Evolutionary conservation across 805 yeast genomes (phyloP), one percentile per base, ranked within the genome.

Genomic region (Ascoidea tarda): DNA sequence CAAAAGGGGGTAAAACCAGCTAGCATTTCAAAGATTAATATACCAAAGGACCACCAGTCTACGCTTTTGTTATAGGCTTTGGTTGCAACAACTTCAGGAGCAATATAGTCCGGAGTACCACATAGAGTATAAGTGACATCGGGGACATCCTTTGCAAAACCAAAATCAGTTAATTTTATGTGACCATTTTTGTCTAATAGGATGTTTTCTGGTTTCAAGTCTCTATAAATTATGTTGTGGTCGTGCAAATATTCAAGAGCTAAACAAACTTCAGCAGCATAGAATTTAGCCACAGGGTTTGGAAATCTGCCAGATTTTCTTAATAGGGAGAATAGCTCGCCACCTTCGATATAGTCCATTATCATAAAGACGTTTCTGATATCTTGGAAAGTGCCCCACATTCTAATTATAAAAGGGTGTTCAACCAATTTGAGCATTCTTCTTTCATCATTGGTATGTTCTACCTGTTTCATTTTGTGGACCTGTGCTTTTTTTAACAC

Each of bases 331-430:
- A 90, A 90, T 51, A 90, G 74, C 70, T 90, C 97, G 53, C 97
- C 97, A 59, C 97, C 97, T 71, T 90, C 97, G 57, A 89, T 83
- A 67, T 87, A 90, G 66, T 90, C 97, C 97, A 90, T 90, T 48
- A 90, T 88, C 93, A 90, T 87, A 65, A 89, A 90, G 53, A 90
- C 73, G 58, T 85, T 84, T 59, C 75, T 76, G 48, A 86, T 72
- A 69, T 90, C 97, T 68, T 90, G 97, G 68, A 85, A 90, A 0
- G 97, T 90, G 28, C 97, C 97, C 97, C 97, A 90, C 85, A 90
- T 83, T 61, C 96, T 77, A 55, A 88, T 85, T 52, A 90, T 75
- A 62, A 90, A 90, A 14, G 97, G 96, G 63, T 89, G 96, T 59
- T 85, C 85, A 6, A 88, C 95, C 49, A 87, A 69, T 58, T 86